Evolutionary conservation across 2,329 filamentous ascomycete species (phyloP).

Genomic region (Orbilia brochopaga): DNA sequence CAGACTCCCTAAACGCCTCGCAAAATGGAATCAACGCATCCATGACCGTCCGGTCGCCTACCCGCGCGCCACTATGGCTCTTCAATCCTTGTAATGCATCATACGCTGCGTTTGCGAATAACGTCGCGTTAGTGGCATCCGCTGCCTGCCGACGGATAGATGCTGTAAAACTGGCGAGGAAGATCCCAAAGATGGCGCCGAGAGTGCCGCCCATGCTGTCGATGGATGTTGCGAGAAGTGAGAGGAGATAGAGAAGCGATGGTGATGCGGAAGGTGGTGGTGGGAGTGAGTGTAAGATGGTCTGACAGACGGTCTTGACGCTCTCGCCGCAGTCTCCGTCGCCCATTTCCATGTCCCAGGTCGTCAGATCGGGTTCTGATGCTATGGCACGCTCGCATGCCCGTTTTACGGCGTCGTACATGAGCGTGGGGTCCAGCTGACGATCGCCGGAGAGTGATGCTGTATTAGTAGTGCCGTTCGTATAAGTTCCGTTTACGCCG

Average conservation of each 20-base stretch:
- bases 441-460: conserved; percentile 14
- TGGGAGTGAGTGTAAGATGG: conserved; percentile 57
- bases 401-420: conserved; percentile 65
- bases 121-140: conserved; percentile 21
- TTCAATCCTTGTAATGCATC: conserved; percentile 74
- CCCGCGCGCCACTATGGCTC: conserved; percentile 85
- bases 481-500: conserved; percentile 57
- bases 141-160: conserved; percentile 56
- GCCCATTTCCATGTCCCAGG: conserved; percentile 79
- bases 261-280: conserved; percentile 58
- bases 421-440: conserved; percentile 50
- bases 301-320: conserved; percentile 83
- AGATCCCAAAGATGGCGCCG: conserved; percentile 74
- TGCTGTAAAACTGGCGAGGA: conserved; percentile 81
- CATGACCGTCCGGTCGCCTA: conserved; percentile 86
- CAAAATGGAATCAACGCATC: conserved; percentile 91
- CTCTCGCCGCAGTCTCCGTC: conserved; percentile 91
- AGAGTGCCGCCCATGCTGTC: conserved; percentile 69
- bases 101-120: conserved; percentile 56
- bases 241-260: conserved; percentile 59
- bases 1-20: conserved; percentile 67
- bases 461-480: conserved; percentile 62
- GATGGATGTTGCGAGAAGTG: conserved; percentile 61
- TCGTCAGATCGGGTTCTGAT: conserved; percentile 70
- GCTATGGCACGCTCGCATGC: conserved; percentile 65